A percentile compares a stretch with the other conserved stretches of the same genome.
Evolutionary conservation across 2,329 filamentous ascomycete genomes (phyloP).

Genomic region (Neonectria coccinea): DNA sequence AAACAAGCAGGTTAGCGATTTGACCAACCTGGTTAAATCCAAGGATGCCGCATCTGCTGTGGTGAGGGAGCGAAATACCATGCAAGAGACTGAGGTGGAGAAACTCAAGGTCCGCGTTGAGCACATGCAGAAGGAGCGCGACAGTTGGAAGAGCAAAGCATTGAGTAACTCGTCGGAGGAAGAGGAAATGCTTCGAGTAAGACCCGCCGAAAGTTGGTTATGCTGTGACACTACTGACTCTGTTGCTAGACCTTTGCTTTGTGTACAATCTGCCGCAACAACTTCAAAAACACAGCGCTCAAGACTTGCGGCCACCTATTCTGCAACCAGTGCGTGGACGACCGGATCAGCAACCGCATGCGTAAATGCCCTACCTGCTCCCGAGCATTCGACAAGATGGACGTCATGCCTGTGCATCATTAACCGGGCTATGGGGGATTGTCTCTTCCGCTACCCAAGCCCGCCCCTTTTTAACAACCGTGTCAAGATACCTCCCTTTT

Average conservation of each 20-base stretch:
- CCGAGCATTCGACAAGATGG: conserved; percentile 89
- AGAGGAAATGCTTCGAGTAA: conserved; percentile 86
- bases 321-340: conserved; percentile 90
- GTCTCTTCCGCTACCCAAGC: conserved; percentile 21
- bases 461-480: conserved; percentile 25
- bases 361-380: conserved; percentile 96
- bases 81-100: conserved; percentile 81
- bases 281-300: conserved; percentile 93
- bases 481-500: conserved; percentile 43
- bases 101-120: conserved; percentile 82
- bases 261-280: conserved; percentile 91
- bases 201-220: conserved; percentile 50
- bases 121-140: conserved; percentile 83
- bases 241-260: conserved; percentile 60
- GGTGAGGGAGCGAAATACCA: conserved; percentile 68
- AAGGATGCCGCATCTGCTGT: conserved; percentile 74
- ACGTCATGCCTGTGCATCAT: conserved; percentile 81
- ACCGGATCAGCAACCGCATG: conserved; percentile 88
- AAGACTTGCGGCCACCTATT: conserved; percentile 97
- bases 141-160: conserved; percentile 86
- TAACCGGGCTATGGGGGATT: conserved; percentile 35
- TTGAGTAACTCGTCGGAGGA: conserved; percentile 84
- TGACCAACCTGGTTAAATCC: conserved; percentile 78
- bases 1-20: conserved; percentile 79
- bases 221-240: conserved; percentile 37